These are phyloP conservation scores for Aureobasidium sp. DNA, from an alignment of 2,329 filamentous ascomycete species.

Conservation along the genomic window DNA sequence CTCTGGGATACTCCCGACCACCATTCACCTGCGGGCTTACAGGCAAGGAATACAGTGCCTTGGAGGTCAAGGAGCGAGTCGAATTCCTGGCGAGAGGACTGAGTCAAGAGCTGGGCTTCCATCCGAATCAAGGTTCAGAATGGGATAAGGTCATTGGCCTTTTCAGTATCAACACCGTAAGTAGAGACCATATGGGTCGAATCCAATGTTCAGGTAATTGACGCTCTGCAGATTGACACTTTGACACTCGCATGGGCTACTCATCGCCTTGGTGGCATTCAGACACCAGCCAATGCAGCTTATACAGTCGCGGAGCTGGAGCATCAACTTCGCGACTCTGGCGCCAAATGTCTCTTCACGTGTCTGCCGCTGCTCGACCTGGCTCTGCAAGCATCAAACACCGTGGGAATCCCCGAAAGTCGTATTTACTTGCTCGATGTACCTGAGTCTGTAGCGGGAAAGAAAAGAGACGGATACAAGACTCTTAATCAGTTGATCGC, in stretches of 20 bases:
- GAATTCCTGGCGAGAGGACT: constrained; percentile 62
- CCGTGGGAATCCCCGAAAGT: constrained; percentile 54
- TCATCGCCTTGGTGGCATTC: constrained; percentile 66
- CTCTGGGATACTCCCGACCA: constrained; percentile 55
- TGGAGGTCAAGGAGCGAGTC: constrained; percentile 58
- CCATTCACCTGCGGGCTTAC: constrained; percentile 73
- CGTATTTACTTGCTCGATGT: constrained; percentile 64
- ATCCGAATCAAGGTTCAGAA: constrained; percentile 61
- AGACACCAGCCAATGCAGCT: constrained; percentile 67
- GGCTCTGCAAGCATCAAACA: constrained; percentile 57
- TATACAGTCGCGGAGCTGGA: constrained; percentile 64
- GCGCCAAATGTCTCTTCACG: constrained; percentile 64
- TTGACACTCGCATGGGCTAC: constrained; percentile 65
- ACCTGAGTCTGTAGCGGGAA: constrained; percentile 46
- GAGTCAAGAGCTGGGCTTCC: constrained; percentile 63
- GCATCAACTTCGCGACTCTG: constrained; percentile 63
- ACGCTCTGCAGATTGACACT: constrained; percentile 57
- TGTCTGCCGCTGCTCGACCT: constrained; percentile 59
- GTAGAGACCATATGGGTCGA: constrained; percentile 20
- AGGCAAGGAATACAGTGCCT: constrained; percentile 57
- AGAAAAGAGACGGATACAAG: constrained; percentile 48
- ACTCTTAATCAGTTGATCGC: constrained; percentile 60
- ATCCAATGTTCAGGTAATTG: background rate
- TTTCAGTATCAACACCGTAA: constrained; percentile 73
- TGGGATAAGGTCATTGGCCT: constrained; percentile 75